A percentile compares a stretch with the other conserved stretches of the same genome.
These are phyloP conservation scores for Ramaria sp. DNA, from an alignment of 768 basidiomycete genomes.

Conservation along the genomic window DNA sequence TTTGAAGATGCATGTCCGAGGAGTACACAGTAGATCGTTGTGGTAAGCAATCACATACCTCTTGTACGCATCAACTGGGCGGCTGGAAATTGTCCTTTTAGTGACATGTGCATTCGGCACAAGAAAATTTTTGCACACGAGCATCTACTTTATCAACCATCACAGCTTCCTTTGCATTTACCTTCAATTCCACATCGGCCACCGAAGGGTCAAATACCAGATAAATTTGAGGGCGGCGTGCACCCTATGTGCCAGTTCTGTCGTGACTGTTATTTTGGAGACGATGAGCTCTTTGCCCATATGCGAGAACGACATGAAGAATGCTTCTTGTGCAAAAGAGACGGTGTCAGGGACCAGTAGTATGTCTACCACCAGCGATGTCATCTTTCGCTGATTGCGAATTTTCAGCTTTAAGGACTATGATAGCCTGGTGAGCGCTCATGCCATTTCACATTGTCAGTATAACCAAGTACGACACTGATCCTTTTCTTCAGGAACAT, in stretches of 20 bases:
- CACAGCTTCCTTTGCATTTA: constrained; percentile 58
- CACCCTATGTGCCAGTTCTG: constrained; percentile 86
- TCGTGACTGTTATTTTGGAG: constrained; percentile 85
- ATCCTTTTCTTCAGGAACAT: constrained; percentile 37
- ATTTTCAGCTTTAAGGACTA: constrained; percentile 65
- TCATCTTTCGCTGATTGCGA: not conserved
- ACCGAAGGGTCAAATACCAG: constrained; percentile 23
- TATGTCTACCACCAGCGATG: constrained; percentile 30
- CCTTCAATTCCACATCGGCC: constrained; percentile 50
- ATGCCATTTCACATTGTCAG: not conserved
- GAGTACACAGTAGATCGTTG: constrained; percentile 63
- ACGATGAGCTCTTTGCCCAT: constrained; percentile 88
- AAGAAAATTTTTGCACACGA: constrained; percentile 97
- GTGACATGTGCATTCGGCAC: constrained; percentile 76
- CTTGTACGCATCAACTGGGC: not conserved
- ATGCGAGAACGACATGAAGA: constrained; percentile 94
- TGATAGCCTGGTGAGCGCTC: constrained; percentile 45
- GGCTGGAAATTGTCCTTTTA: constrained; percentile 18
- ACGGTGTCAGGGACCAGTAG: constrained; percentile 78
- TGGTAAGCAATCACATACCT: constrained; percentile 45
- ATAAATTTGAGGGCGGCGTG: constrained; percentile 53
- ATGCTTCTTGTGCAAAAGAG: constrained; percentile 87
- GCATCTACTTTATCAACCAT: constrained; percentile 69
- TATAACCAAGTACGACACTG: not conserved
- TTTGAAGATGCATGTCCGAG: constrained; percentile 74